A percentile compares a stretch with the other conserved stretches of the same genome.
phyloP scores from a whole-genome alignment of 371 early-diverging fungal genomes.

The Conidiobolus incongruus region DNA sequence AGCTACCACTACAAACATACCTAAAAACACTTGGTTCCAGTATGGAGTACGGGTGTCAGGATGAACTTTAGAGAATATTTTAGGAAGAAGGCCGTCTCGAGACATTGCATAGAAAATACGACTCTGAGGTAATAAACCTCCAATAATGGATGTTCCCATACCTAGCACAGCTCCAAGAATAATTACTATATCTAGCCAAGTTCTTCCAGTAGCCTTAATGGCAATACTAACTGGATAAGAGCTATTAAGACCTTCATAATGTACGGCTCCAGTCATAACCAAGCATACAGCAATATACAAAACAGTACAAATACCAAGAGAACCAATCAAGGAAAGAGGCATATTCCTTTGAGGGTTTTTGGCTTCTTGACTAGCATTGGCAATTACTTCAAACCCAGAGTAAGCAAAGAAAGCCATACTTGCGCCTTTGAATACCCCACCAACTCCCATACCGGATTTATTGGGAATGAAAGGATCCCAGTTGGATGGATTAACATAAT shows the following conservation, averaged over 20 bases:
- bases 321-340: slow-evolving; percentile 67
- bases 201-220: slow-evolving; percentile 22
- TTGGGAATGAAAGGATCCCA: slow-evolving; percentile 61
- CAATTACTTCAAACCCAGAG: slow-evolving; percentile 76
- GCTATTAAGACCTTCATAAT: slow-evolving; percentile 21
- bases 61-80: slow-evolving; percentile 18
- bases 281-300: slow-evolving; percentile 46
- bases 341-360: slow-evolving; percentile 59
- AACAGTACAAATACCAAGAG: slow-evolving; percentile 46
- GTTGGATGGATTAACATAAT: slow-evolving; percentile 41
- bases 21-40: slow-evolving; percentile 7
- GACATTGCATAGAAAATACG: slow-evolving; percentile 81
- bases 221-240: slow-evolving; percentile 40
- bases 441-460: slow-evolving; percentile 27
- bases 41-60: slow-evolving; percentile 38
- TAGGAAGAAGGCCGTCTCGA: slow-evolving; percentile 10
- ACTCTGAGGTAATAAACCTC: slow-evolving; percentile 32
- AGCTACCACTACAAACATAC: slow-evolving; percentile 40
- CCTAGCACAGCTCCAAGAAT: slow-evolving; percentile 21
- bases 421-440: slow-evolving; percentile 51
- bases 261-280: slow-evolving; percentile 48
- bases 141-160: neutral
- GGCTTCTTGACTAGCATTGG: slow-evolving; percentile 71
- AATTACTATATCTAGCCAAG: slow-evolving; percentile 45
- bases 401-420: slow-evolving; percentile 69